Evolutionary conservation across 2,329 filamentous ascomycete genomes (phyloP).

Genomic region (Cladosporium sp.): DNA sequence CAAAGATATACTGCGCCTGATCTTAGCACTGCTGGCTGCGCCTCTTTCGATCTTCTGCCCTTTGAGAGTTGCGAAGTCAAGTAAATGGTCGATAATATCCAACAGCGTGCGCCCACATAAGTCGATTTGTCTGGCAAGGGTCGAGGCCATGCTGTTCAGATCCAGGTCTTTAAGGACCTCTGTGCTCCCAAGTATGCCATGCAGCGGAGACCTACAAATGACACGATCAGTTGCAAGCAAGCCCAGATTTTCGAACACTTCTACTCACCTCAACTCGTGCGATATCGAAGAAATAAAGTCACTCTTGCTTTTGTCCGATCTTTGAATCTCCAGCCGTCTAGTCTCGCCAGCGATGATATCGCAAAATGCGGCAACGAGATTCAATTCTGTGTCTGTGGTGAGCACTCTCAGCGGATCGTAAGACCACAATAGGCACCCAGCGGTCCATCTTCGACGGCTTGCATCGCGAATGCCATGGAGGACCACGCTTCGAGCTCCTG

Average conservation of each 20-base stretch:
- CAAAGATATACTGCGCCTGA: not conserved
- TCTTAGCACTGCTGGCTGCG: conserved; percentile 18
- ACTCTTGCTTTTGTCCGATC: conserved; percentile 50
- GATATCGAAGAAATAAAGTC: conserved; percentile 56
- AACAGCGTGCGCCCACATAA: conserved; percentile 53
- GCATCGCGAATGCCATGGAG: conserved; percentile 56
- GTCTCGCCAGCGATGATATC: conserved; percentile 46
- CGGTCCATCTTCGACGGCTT: conserved; percentile 36
- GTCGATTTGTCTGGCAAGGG: conserved; percentile 51
- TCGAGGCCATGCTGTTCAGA: conserved; percentile 42
- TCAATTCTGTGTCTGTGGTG: conserved; percentile 41
- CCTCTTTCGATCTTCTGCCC: conserved; percentile 41
- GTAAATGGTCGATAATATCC: conserved; percentile 49
- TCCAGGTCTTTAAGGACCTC: conserved; percentile 46
- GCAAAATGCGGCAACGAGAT: conserved; percentile 43
- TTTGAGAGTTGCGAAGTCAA: conserved; percentile 43
- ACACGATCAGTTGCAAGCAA: not conserved
- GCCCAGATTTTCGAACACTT: no score
- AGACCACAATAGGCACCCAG: conserved; percentile 44
- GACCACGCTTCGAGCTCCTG: conserved; percentile 48
- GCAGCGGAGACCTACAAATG: conserved; percentile 51
- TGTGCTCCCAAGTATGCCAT: conserved; percentile 49
- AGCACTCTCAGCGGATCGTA: conserved; percentile 47
- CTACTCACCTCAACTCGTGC: conserved; percentile 34
- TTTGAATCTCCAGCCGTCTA: conserved; percentile 40